Conservation (phyloP, 768 basidiomycete genomes). For the Mycena kentingensis region DNA sequence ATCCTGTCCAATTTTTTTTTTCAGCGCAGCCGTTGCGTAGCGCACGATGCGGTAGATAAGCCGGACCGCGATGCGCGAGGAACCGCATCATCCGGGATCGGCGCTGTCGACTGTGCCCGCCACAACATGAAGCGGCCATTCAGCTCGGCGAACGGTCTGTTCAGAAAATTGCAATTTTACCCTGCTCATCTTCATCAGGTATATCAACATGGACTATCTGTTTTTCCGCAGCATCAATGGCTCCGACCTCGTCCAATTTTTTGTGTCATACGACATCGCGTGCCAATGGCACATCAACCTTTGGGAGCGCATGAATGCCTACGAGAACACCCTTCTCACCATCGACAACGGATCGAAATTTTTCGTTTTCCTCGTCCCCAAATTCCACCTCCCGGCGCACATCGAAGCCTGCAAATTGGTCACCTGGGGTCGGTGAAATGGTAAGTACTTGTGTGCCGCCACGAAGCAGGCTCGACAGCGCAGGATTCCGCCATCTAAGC, state of each 20-base stretch:
- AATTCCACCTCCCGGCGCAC: constrained; percentile 37
- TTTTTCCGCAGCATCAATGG: constrained; percentile 24
- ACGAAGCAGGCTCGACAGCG: constrained; percentile 12
- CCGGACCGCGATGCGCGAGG: constrained; percentile 14
- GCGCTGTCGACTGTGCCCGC: constrained; percentile 22
- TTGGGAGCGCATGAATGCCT: constrained; percentile 6
- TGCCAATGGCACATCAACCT: constrained; percentile 33
- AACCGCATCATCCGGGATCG: constrained; percentile 23
- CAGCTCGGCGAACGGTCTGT: constrained; percentile 21
- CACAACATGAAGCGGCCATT: constrained; percentile 21
- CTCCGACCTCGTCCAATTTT: constrained; percentile 3
- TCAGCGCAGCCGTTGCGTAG: constrained; percentile 12
- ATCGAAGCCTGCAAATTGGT: constrained; percentile 24
- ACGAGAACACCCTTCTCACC: not conserved
- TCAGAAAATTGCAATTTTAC: constrained; percentile 17
- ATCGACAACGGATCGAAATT: not conserved
- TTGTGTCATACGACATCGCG: constrained; percentile 32
- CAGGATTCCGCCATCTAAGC: constrained; percentile 4
- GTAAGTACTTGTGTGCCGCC: not conserved
- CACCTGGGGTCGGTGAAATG: constrained; percentile 22
- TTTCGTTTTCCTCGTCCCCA: constrained; percentile 25
- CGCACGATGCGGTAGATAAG: constrained; percentile 1
- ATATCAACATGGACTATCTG: constrained; percentile 30
- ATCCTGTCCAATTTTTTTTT: not conserved
- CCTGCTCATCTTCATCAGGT: constrained; percentile 1